phyloP scores from a whole-genome alignment of 345 rosid genomes.

The Erucastrum elatum region DNA sequence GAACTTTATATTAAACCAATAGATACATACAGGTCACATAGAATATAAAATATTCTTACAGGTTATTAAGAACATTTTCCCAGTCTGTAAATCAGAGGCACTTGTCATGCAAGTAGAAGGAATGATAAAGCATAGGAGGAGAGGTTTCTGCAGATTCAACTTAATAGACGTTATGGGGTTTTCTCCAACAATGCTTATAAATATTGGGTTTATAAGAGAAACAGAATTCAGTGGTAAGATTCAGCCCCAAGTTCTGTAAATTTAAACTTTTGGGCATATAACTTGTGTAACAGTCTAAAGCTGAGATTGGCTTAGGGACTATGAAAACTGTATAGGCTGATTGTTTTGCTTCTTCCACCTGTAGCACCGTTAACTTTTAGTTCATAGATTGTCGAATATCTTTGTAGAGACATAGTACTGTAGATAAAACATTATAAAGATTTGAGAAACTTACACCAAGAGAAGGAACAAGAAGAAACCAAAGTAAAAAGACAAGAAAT shows the following conservation, averaged over 20 bases:
- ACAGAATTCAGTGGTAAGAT: constrained; percentile 32
- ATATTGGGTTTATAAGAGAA: constrained; percentile 40
- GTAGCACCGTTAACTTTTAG: not conserved
- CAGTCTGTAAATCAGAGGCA: constrained; percentile 88
- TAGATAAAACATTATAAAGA: not conserved
- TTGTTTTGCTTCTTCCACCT: constrained; percentile 21
- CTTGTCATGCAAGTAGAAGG: constrained; percentile 35
- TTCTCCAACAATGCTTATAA: constrained; percentile 30
- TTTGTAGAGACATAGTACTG: not conserved
- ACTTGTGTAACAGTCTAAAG: constrained; percentile 19
- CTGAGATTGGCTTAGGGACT: constrained; percentile 31
- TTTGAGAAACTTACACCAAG: constrained; percentile 28
- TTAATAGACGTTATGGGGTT: constrained; percentile 17
- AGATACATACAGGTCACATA: no score
- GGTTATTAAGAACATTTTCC: constrained; percentile 80
- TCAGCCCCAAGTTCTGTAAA: constrained; percentile 38
- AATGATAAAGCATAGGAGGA: constrained; percentile 27
- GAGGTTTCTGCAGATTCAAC: constrained; percentile 7
- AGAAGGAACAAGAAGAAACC: not conserved
- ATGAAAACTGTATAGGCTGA: constrained; percentile 38
- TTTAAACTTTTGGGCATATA: constrained; percentile 47
- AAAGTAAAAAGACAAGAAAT: constrained; percentile 17
- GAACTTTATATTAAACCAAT: no score
- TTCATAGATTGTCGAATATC: not conserved
- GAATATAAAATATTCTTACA: no score